Conservation (phyloP, 129 eudicot genomes). For the Centaurea solstitialis region DNA sequence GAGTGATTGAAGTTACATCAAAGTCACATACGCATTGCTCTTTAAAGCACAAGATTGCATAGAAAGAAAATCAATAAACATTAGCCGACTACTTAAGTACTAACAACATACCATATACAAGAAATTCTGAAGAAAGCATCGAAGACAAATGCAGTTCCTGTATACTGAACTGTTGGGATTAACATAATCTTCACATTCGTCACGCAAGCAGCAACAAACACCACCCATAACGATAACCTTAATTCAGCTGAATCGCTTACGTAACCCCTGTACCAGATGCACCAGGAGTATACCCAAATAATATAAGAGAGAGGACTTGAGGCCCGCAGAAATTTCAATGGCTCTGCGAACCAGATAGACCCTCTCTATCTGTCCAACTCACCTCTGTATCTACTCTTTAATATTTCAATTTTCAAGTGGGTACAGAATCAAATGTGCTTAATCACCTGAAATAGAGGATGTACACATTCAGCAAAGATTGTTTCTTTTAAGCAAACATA, state of each 20-base stretch:
- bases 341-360: constrained; percentile 61
- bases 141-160: constrained; percentile 74
- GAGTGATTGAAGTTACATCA: background rate
- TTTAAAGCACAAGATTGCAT: background rate
- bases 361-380: constrained; percentile 42
- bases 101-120: constrained; percentile 63
- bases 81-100: background rate
- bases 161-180: constrained; percentile 64
- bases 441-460: constrained; percentile 32
- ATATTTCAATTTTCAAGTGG: constrained; percentile 11
- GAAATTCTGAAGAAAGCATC: constrained; percentile 76
- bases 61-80: background rate
- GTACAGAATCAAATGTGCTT: constrained; percentile 22
- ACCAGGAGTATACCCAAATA: constrained; percentile 1
- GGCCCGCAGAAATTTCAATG: constrained; percentile 53
- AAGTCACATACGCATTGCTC: background rate
- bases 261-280: constrained; percentile 3
- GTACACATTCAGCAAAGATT: constrained; percentile 2
- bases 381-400: constrained; percentile 10
- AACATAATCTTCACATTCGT: constrained; percentile 75
- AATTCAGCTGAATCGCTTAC: constrained; percentile 8
- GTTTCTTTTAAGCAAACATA: background rate
- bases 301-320: constrained; percentile 59
- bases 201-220: constrained; percentile 83
- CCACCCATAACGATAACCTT: constrained; percentile 63